Evolutionary conservation across 2,329 filamentous ascomycete genomes (phyloP), one percentile per base, ranked within the genome.

Genomic region (Penicillium frequentans): DNA sequence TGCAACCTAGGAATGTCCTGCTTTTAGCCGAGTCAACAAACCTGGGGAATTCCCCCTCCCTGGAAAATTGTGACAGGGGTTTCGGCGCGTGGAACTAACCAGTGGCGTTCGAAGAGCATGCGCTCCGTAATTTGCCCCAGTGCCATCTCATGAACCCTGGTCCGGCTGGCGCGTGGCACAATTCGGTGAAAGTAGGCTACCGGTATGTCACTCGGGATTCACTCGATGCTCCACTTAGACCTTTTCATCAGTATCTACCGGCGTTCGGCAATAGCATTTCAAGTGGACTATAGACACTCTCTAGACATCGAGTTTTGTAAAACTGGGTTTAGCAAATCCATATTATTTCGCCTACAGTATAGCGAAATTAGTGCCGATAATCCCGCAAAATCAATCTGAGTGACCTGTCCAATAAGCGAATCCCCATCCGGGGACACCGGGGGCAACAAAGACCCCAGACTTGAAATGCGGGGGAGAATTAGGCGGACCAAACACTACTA

Each of bases 391-490:
- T 21, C 16, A n/a, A 35, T 23, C 13, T 19, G 42, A n/a, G 29
- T 35, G 50, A 31, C 31, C 19, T 43, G 19, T 31, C 43, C 21
- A 46, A 26, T 53, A 27, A 53, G 42, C 60, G 58, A 60, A 45
- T 23, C 37, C 35, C 24, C 19, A 39, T 47, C 39, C 55, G 57
- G 59, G 52, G 50, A 44, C 59, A 54, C 55, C 57, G 59, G n/a
- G 29, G 48, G 24, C 6, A 23, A 46, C n/a, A 42, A 49, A 45
- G 49, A 50, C 48, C 48, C 48, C 48, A 37, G 23, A 16, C 35
- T 50, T 49, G 31, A 59, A 64, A 64, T 65, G 64, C 64, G 64
- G 64, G 54, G 63, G 63, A 57, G 42, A 48, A 10, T 57, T 56
- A 65, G 48, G 47, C 55, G 52, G 56, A 63, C 58, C 19, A 59